Evolutionary conservation across 768 basidiomycete species (phyloP).

Genomic region (Candolleomyces efflorescens): DNA sequence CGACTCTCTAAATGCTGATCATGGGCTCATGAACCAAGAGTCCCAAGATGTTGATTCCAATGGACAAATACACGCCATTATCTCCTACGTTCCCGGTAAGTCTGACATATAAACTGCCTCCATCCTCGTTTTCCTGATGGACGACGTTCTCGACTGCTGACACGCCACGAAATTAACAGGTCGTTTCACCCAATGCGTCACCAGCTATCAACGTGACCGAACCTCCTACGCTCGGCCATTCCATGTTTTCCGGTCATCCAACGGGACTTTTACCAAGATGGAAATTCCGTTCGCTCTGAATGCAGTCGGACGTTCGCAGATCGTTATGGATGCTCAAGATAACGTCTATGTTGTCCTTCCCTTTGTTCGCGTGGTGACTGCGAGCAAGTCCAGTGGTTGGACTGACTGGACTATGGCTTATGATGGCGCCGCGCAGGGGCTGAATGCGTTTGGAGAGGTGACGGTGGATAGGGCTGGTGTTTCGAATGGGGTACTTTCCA

Average conservation of each 20-base stretch:
- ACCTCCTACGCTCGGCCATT: slow-evolving; percentile 34
- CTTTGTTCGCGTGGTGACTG: slow-evolving; percentile 38
- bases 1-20: slow-evolving; percentile 41
- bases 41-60: slow-evolving; percentile 42
- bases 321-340: slow-evolving; percentile 37
- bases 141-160: not conserved
- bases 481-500: slow-evolving; percentile 32
- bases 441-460: slow-evolving; percentile 44
- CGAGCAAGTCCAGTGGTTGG: slow-evolving; percentile 40
- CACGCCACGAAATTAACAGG: slow-evolving; percentile 19
- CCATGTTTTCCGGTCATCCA: slow-evolving; percentile 38
- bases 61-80: slow-evolving; percentile 41
- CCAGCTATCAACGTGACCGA: slow-evolving; percentile 36
- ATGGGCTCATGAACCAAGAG: slow-evolving; percentile 51
- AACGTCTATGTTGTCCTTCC: slow-evolving; percentile 44
- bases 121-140: not conserved
- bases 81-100: slow-evolving; percentile 46
- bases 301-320: slow-evolving; percentile 41
- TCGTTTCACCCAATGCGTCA: slow-evolving; percentile 42
- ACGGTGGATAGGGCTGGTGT: slow-evolving; percentile 39
- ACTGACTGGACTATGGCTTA: slow-evolving; percentile 43
- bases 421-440: slow-evolving; percentile 33
- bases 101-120: not conserved
- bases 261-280: slow-evolving; percentile 39
- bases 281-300: slow-evolving; percentile 43